Evolutionary conservation across 1,139 yeast species (phyloP).

Genomic region (Zygosaccharomyces pseudobailii): DNA sequence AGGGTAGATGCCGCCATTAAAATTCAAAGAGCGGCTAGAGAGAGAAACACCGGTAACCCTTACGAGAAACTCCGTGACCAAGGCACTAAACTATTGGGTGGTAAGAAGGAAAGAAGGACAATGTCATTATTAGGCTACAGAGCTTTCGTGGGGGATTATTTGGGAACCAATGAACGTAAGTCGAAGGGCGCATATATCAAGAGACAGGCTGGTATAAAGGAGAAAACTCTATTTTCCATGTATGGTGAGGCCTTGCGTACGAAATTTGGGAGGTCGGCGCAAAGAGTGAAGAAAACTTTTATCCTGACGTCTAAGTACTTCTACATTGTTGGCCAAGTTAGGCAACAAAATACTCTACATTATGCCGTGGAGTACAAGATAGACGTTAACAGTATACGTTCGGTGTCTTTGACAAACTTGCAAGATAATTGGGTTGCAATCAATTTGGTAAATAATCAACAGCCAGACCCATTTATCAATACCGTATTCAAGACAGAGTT

Average conservation of each 20-base stretch:
- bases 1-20: slow-evolving; percentile 83
- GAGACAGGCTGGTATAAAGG: slow-evolving; percentile 65
- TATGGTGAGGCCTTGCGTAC: slow-evolving; percentile 77
- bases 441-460: slow-evolving; percentile 49
- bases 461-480: slow-evolving; percentile 78
- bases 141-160: slow-evolving; percentile 90
- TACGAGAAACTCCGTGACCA: slow-evolving; percentile 79
- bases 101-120: slow-evolving; percentile 85
- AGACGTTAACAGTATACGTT: slow-evolving; percentile 55
- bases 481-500: slow-evolving; percentile 87
- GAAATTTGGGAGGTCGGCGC: slow-evolving; percentile 90
- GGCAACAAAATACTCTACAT: slow-evolving; percentile 67
- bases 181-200: slow-evolving; percentile 70
- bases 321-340: slow-evolving; percentile 65
- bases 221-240: slow-evolving; percentile 68
- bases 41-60: slow-evolving; percentile 72
- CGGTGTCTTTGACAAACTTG: slow-evolving; percentile 63
- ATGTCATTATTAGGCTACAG: slow-evolving; percentile 85
- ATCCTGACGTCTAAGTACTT: slow-evolving; percentile 60
- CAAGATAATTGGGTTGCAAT: slow-evolving; percentile 95
- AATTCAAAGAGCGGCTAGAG: slow-evolving; percentile 83
- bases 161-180: slow-evolving; percentile 71
- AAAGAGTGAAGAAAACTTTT: slow-evolving; percentile 67
- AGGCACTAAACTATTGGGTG: slow-evolving; percentile 65
- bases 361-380: slow-evolving; percentile 62